Evolutionary conservation across 2,329 filamentous ascomycete species (phyloP).

Genomic region (Fusarium nygamai): DNA sequence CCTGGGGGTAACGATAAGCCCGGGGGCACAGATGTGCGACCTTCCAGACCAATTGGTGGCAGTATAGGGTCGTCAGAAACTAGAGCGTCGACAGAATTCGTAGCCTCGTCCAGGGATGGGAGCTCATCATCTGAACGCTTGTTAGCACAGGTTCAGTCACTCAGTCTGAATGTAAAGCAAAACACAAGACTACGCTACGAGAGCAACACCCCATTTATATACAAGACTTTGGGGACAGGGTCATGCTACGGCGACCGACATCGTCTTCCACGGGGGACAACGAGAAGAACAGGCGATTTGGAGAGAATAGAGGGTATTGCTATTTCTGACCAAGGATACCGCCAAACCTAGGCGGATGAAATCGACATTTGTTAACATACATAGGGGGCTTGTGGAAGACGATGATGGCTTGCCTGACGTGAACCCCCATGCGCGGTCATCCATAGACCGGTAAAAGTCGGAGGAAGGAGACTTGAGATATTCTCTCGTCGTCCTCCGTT

Average conservation of each 20-base stretch:
- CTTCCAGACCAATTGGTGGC: constrained; percentile 21
- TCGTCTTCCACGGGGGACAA: constrained; percentile 65
- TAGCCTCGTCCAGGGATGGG: constrained; percentile 69
- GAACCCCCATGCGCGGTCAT: constrained; percentile 40
- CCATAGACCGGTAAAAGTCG: constrained; percentile 36
- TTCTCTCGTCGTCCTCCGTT: constrained; percentile 34
- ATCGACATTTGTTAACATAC: constrained; percentile 69
- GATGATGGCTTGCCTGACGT: constrained; percentile 74
- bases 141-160: constrained; percentile 53
- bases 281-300: constrained; percentile 48
- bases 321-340: constrained; percentile 55
- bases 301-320: constrained; percentile 53
- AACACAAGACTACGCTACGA: constrained; percentile 44
- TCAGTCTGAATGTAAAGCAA: constrained; percentile 36
- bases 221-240: constrained; percentile 49
- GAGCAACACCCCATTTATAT: constrained; percentile 52
- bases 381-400: constrained; percentile 71
- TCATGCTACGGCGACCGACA: constrained; percentile 69
- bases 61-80: constrained; percentile 65
- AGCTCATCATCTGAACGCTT: constrained; percentile 68
- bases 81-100: constrained; percentile 72
- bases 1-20: constrained; percentile 43
- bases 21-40: constrained; percentile 45
- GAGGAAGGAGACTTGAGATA: constrained; percentile 32
- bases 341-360: constrained; percentile 45